Percentiles rank a stretch among this genome's conserved stretches.
Conservation (phyloP, 768 basidiomycete species). For the Gloeopeniophorella convolvens region DNA sequence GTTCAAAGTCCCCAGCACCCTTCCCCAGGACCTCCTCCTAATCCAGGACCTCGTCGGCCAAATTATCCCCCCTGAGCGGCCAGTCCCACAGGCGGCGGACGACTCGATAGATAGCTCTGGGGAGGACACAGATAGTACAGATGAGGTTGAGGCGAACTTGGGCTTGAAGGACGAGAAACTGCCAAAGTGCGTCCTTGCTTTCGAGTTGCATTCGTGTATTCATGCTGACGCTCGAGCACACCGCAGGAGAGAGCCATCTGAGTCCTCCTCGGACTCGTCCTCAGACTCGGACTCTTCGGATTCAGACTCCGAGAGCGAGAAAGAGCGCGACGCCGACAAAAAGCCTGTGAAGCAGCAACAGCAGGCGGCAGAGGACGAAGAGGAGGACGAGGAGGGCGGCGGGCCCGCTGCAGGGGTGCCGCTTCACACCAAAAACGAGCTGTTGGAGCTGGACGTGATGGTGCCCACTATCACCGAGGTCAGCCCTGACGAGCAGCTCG, state of each 20-base stretch:
- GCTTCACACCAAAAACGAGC: constrained; percentile 65
- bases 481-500: constrained; percentile 55
- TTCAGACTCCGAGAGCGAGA: constrained; percentile 30
- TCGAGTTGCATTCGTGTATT: neutral
- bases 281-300: constrained; percentile 35
- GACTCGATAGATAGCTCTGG: constrained; percentile 49
- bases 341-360: neutral
- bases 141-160: constrained; percentile 60
- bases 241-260: constrained; percentile 14
- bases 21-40: constrained; percentile 70
- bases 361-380: constrained; percentile 19
- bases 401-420: constrained; percentile 37
- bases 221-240: neutral
- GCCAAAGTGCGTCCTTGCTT: constrained; percentile 2
- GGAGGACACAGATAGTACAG: constrained; percentile 49
- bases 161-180: constrained; percentile 30
- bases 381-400: constrained; percentile 51
- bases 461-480: constrained; percentile 62
- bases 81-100: constrained; percentile 27
- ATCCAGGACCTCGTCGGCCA: constrained; percentile 60
- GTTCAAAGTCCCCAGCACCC: constrained; percentile 55
- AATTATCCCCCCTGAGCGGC: constrained; percentile 5
- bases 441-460: constrained; percentile 48
- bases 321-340: neutral
- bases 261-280: constrained; percentile 32